phyloP scores from a whole-genome alignment of 768 basidiomycete genomes.

The Kwoniella shandongensis region DNA sequence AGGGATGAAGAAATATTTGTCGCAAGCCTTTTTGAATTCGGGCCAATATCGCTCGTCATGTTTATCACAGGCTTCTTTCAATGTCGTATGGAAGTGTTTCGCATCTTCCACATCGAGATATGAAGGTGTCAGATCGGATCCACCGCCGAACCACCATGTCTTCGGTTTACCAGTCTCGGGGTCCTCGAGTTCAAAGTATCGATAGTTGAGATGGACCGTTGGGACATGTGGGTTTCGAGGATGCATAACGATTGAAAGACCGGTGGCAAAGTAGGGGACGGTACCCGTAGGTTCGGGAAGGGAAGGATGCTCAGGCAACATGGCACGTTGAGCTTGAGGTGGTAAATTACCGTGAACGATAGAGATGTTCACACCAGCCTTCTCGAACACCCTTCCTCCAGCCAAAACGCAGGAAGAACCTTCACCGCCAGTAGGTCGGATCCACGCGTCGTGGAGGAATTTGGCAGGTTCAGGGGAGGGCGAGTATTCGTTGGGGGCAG shows the following conservation, averaged over 20 bases:
- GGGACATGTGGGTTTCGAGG: conserved; percentile 90
- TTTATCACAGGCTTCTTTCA: conserved; percentile 72
- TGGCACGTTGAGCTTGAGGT: conserved; percentile 85
- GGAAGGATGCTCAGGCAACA: conserved; percentile 86
- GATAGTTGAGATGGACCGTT: conserved; percentile 92
- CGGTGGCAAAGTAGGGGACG: conserved; percentile 90
- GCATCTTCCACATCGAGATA: conserved; percentile 89
- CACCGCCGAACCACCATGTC: conserved; percentile 99
- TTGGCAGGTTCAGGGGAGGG: conserved; percentile 28
- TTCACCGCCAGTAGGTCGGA: conserved; percentile 63
- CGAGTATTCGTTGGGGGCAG: conserved; percentile 54
- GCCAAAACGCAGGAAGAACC: conserved; percentile 80
- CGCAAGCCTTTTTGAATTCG: conserved; percentile 91
- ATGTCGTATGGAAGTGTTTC: conserved; percentile 75
- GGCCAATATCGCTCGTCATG: conserved; percentile 70
- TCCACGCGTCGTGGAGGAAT: conserved; percentile 79
- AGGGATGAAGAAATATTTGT: conserved; percentile 91
- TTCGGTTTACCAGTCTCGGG: conserved; percentile 55
- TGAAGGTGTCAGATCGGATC: conserved; percentile 88
- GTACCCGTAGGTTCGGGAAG: conserved; percentile 52
- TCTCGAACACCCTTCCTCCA: conserved; percentile 70
- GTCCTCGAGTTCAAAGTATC: conserved; percentile 87
- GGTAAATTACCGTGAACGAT: conserved; percentile 85
- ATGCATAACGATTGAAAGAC: conserved; percentile 89
- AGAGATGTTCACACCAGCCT: conserved; percentile 93